Evolutionary conservation across 108 stramenopile species (phyloP).

Genomic region (Conticribra guillardii): DNA sequence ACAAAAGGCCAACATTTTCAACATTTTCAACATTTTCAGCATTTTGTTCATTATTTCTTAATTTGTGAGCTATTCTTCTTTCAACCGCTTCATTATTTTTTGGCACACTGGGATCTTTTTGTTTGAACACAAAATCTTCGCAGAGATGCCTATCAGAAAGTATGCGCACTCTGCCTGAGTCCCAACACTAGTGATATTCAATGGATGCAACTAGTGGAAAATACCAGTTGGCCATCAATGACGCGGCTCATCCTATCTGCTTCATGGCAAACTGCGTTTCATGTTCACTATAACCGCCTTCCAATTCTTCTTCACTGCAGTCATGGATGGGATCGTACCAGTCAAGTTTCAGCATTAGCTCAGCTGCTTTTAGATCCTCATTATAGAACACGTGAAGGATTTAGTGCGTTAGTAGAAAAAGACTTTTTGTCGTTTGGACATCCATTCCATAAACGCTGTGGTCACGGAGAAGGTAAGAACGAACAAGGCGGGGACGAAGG

Average conservation of each 20-base stretch:
- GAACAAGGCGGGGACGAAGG: slow-evolving; percentile 73
- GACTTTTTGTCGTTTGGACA: slow-evolving; percentile 99
- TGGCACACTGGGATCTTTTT: too few species aligned
- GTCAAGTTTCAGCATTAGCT: slow-evolving; percentile 90
- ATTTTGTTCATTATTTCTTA: too few species aligned
- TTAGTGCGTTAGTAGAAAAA: slow-evolving; percentile 93
- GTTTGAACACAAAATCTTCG: too few species aligned
- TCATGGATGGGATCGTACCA: slow-evolving; percentile 99
- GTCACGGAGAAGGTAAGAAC: slow-evolving; percentile 90
- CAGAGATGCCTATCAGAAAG: slow-evolving; percentile 80
- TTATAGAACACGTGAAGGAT: slow-evolving; percentile 95
- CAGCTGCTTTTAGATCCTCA: slow-evolving; percentile 97
- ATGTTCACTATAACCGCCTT: slow-evolving; percentile 83
- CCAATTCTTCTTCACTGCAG: slow-evolving; percentile 97
- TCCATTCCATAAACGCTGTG: slow-evolving; percentile 92
- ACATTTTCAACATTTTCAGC: too few species aligned
- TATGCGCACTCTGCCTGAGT: slow-evolving; percentile 65
- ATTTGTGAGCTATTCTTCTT: too few species aligned
- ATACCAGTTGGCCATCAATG: slow-evolving; percentile 92
- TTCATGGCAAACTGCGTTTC: slow-evolving; percentile 86
- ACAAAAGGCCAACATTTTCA: neutral
- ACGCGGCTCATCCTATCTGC: slow-evolving; percentile 88
- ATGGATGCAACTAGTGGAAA: slow-evolving; percentile 83
- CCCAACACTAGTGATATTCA: slow-evolving; percentile 59
- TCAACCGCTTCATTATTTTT: too few species aligned